Evolutionary conservation across 176 grass and related monocot species (phyloP).

Genomic region (Stipa capillata): DNA sequence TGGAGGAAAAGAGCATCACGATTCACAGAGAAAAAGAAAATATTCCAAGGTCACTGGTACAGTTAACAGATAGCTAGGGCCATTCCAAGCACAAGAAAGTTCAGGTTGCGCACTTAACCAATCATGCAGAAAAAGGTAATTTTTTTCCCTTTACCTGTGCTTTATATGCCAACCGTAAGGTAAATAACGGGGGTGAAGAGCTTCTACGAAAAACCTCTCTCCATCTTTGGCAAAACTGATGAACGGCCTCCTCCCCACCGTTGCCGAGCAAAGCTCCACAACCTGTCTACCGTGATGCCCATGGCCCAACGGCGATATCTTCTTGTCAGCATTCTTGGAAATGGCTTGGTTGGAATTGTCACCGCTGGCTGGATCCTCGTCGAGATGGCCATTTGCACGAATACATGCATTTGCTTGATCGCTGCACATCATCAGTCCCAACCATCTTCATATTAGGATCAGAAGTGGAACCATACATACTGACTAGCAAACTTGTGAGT

Average conservation of each 20-base stretch:
- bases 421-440: neutral
- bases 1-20: neutral
- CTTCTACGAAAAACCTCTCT: conserved; percentile 82
- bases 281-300: conserved; percentile 88
- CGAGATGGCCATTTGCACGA: conserved; percentile 15
- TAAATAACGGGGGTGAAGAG: conserved; percentile 64
- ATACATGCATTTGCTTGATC: neutral
- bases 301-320: conserved; percentile 68
- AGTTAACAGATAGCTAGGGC: neutral
- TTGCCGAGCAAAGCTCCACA: conserved; percentile 59
- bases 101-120: neutral
- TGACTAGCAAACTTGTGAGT: conserved; percentile 11
- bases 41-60: neutral
- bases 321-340: conserved; percentile 43
- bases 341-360: conserved; percentile 23
- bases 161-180: conserved; percentile 87
- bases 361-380: conserved; percentile 17
- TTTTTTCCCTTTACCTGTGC: conserved; percentile 72
- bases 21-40: neutral
- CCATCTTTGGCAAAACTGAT: conserved; percentile 80
- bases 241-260: conserved; percentile 57
- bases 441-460: neutral
- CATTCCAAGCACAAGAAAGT: neutral
- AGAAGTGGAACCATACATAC: conserved; percentile 1
- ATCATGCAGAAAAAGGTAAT: neutral